These are phyloP conservation scores for Xanthoconium separans DNA, from an alignment of 1,284 basidiomycete genomes.

Conservation along the genomic window DNA sequence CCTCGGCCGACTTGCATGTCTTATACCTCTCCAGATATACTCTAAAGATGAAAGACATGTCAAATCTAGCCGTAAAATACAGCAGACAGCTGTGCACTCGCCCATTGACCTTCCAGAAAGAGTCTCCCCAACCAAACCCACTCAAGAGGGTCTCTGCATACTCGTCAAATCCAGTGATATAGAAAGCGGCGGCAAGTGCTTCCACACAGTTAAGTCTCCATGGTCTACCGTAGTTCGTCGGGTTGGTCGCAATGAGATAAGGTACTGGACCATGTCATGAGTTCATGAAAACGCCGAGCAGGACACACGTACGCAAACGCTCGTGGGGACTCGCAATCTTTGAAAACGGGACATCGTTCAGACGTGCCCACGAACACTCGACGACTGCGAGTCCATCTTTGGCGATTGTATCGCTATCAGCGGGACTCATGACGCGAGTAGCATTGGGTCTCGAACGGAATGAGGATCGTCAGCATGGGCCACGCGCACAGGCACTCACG, in stretches of 20 bases:
- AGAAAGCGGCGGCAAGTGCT: constrained; percentile 90
- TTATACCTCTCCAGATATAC: constrained; percentile 71
- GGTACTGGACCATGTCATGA: constrained; percentile 59
- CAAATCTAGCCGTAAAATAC: not conserved
- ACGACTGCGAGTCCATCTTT: constrained; percentile 89
- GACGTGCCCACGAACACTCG: constrained; percentile 95
- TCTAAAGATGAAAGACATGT: constrained; percentile 32
- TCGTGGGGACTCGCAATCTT: constrained; percentile 95
- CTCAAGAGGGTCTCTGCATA: constrained; percentile 77
- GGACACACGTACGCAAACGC: constrained; percentile 66
- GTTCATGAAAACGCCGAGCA: not conserved
- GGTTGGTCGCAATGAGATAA: constrained; percentile 90
- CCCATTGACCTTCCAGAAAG: constrained; percentile 86
- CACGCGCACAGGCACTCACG: constrained; percentile 55
- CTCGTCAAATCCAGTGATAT: constrained; percentile 81
- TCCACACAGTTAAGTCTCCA: constrained; percentile 92
- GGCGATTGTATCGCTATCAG: constrained; percentile 80
- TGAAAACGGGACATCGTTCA: constrained; percentile 92
- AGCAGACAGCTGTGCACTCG: constrained; percentile 25
- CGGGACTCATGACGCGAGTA: constrained; percentile 76
- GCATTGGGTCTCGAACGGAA: constrained; percentile 77
- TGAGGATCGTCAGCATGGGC: not conserved
- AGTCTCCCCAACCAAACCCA: constrained; percentile 85
- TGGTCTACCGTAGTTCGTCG: constrained; percentile 94
- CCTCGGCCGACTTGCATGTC: constrained; percentile 63